These are phyloP conservation scores for Capronia americana DNA, from an alignment of 2,329 filamentous ascomycete species.

Conservation along the genomic window DNA sequence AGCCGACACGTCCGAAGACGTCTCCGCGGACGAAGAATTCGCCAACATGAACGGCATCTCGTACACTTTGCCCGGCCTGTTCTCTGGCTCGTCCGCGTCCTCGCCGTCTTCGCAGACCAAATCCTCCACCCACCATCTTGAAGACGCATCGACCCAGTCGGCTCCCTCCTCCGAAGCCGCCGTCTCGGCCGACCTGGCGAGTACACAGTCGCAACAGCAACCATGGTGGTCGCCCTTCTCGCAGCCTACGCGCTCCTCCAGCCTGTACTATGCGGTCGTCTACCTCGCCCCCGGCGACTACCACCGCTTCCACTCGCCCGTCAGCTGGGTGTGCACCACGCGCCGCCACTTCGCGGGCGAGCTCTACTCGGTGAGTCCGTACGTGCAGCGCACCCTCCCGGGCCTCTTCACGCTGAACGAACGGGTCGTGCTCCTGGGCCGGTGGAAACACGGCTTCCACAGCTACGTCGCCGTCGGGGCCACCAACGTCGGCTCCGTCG, in stretches of 20 bases:
- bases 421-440: slow-evolving; percentile 87
- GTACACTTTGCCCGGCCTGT: slow-evolving; percentile 85
- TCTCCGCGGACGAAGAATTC: slow-evolving; percentile 88
- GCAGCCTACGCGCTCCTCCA: slow-evolving; percentile 63
- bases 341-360: slow-evolving; percentile 98
- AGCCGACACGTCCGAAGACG: slow-evolving; percentile 46
- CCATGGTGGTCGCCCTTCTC: slow-evolving; percentile 76
- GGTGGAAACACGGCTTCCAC: slow-evolving; percentile 98
- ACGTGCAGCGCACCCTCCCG: slow-evolving; percentile 88
- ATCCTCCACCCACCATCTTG: slow-evolving; percentile 61
- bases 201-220: slow-evolving; percentile 52
- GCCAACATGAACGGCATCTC: slow-evolving; percentile 92
- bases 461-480: slow-evolving; percentile 93
- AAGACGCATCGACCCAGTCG: slow-evolving; percentile 72
- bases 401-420: slow-evolving; percentile 97
- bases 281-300: slow-evolving; percentile 98
- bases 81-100: slow-evolving; percentile 72
- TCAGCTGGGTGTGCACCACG: slow-evolving; percentile 92
- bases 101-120: slow-evolving; percentile 54
- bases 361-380: slow-evolving; percentile 92
- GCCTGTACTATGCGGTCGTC: slow-evolving; percentile 91
- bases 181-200: slow-evolving; percentile 83
- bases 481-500: slow-evolving; percentile 96
- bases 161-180: slow-evolving; percentile 77
- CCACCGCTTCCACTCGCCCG: slow-evolving; percentile 95